Conservation (phyloP, 768 basidiomycete genomes). For the Termitomyces heimii region DNA sequence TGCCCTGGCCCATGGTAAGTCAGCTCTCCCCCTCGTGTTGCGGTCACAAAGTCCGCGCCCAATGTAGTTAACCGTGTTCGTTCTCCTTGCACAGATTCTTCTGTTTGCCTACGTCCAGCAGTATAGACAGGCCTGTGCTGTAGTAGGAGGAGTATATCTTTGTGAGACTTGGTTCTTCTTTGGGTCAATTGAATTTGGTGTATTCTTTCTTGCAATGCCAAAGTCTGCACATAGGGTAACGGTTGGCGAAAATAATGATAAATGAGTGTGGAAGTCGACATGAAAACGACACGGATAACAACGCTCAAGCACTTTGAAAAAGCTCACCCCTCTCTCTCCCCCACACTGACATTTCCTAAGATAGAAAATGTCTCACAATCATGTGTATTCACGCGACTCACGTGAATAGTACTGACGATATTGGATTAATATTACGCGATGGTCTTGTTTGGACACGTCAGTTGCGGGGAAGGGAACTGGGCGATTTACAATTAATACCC, state of each 20-base stretch:
- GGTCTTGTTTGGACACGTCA: too few relatives aligned
- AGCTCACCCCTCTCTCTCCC: too few relatives aligned
- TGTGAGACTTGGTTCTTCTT: slow-evolving; percentile 34
- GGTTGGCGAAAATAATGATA: slow-evolving; percentile 79
- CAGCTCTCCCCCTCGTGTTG: slow-evolving; percentile 87
- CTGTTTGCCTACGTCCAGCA: slow-evolving; percentile 80
- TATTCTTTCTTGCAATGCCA: slow-evolving; percentile 65
- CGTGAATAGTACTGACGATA: too few relatives aligned
- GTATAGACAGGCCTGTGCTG: slow-evolving; percentile 98
- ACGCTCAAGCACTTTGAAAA: too few relatives aligned
- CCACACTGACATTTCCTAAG: too few relatives aligned
- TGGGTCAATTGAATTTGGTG: slow-evolving; percentile 59
- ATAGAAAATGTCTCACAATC: too few relatives aligned
- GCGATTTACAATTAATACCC: too few relatives aligned
- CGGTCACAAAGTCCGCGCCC: slow-evolving; percentile 86
- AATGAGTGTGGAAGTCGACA: slow-evolving; percentile 53
- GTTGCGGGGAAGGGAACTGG: too few relatives aligned
- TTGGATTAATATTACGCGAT: too few relatives aligned
- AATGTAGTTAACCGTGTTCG: slow-evolving; percentile 56
- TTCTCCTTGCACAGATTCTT: slow-evolving; percentile 53
- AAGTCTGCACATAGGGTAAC: slow-evolving; percentile 65
- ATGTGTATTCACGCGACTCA: too few relatives aligned
- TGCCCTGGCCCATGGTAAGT: slow-evolving; percentile 99
- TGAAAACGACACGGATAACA: too few relatives aligned
- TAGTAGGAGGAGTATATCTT: slow-evolving; percentile 71